These are phyloP conservation scores for Phylloporus sp. DNA, from an alignment of 768 basidiomycete genomes.

Conservation along the genomic window DNA sequence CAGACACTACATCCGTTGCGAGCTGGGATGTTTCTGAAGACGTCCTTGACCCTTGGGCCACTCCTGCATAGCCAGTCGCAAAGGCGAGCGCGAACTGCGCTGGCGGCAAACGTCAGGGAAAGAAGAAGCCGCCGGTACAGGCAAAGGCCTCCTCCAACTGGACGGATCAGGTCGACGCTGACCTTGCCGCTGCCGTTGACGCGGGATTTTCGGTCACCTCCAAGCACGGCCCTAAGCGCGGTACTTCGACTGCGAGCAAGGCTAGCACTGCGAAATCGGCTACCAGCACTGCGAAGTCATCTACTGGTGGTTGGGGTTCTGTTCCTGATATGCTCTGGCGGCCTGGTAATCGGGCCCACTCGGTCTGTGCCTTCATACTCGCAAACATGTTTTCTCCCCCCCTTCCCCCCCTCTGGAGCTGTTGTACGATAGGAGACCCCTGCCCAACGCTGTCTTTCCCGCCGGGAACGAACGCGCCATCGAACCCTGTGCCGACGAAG, in stretches of 20 bases:
- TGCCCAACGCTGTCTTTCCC: constrained; percentile 43
- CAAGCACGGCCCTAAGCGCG: constrained; percentile 13
- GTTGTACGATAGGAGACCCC: constrained; percentile 23
- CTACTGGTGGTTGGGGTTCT: constrained; percentile 26
- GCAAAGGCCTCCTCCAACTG: constrained; percentile 10
- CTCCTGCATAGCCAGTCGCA: not conserved
- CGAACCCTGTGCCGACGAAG: constrained; percentile 80
- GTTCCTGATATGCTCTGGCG: constrained; percentile 18
- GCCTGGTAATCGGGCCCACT: too few relatives aligned
- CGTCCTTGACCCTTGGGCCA: constrained; percentile 22
- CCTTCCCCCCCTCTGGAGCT: not conserved
- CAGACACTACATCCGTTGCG: constrained; percentile 16
- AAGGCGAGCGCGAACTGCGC: constrained; percentile 9
- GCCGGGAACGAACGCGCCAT: constrained; percentile 68
- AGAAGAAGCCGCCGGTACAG: constrained; percentile 11
- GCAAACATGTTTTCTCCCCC: not conserved
- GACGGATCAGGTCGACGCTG: constrained; percentile 28
- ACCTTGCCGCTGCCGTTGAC: constrained; percentile 1
- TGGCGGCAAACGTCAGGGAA: not conserved
- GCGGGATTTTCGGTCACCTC: constrained; percentile 2
- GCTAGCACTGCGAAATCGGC: too few relatives aligned
- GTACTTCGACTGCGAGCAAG: constrained; percentile 12
- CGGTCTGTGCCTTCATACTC: not conserved
- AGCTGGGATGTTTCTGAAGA: constrained; percentile 22
- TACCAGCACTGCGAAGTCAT: constrained; percentile 10